Evolutionary conservation across 345 rosid species (phyloP).

Genomic region (Turritis glabra): DNA sequence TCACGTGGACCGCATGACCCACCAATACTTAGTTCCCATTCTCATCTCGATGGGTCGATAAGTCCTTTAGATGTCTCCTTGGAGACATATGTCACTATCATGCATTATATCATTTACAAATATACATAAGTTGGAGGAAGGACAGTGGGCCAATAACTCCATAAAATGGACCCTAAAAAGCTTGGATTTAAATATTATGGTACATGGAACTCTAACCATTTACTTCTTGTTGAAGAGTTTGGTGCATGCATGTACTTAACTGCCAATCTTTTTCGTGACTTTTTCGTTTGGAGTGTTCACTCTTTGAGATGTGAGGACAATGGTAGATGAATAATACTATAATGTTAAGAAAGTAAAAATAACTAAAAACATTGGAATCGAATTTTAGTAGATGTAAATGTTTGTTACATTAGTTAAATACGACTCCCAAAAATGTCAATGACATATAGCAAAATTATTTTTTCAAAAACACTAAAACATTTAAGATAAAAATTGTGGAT

Average conservation of each 20-base stretch:
- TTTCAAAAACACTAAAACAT: too few relatives aligned
- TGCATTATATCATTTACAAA: neutral
- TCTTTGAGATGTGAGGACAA: conserved; percentile 15
- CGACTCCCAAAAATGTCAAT: neutral
- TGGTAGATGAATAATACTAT: neutral
- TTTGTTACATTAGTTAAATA: neutral
- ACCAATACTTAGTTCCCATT: conserved; percentile 39
- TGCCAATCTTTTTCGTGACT: conserved; percentile 25
- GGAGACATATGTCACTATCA: conserved; percentile 28
- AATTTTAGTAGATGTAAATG: too few relatives aligned
- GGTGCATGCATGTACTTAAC: conserved; percentile 33
- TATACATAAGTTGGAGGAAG: neutral
- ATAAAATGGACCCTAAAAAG: conserved; percentile 23
- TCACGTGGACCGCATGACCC: conserved; percentile 45
- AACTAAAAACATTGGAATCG: neutral
- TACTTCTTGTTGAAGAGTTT: conserved; percentile 15
- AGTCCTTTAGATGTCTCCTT: conserved; percentile 33
- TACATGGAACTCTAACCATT: conserved; percentile 33
- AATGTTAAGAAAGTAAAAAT: neutral
- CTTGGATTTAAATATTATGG: conserved; percentile 20
- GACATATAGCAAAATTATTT: too few relatives aligned
- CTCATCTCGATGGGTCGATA: conserved; percentile 27
- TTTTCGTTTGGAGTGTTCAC: conserved; percentile 17
- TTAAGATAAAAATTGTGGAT: too few relatives aligned
- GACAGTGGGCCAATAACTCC: conserved; percentile 32